These are phyloP conservation scores for Pythium folliculosum DNA, from an alignment of 352 stramenopile species.

Conservation along the genomic window DNA sequence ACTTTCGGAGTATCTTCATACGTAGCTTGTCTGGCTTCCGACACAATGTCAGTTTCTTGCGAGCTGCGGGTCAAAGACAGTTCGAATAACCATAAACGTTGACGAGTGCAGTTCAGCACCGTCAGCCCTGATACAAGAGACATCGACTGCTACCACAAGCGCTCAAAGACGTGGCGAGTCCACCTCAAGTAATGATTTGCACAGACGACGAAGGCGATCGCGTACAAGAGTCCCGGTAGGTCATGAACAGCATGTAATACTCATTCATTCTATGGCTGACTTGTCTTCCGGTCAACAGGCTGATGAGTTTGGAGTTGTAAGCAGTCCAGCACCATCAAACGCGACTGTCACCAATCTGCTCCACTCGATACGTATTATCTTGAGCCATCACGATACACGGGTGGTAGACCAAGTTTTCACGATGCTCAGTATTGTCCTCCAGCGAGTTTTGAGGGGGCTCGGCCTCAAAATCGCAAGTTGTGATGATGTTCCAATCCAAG, in stretches of 20 bases:
- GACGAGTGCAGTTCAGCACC: background rate
- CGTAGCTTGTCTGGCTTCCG: conserved; percentile 10
- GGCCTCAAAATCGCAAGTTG: conserved; percentile 1
- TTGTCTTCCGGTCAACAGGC: no score
- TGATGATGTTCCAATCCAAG: conserved; percentile 18
- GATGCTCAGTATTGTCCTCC: conserved; percentile 36
- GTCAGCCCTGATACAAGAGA: background rate
- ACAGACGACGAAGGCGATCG: background rate
- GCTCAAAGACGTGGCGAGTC: background rate
- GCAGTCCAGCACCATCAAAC: background rate
- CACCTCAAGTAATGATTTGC: background rate
- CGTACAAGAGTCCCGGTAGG: background rate
- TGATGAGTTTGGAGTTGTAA: background rate
- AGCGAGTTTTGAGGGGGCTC: conserved; percentile 30
- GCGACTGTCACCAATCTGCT: conserved; percentile 7
- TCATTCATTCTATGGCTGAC: background rate
- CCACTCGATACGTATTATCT: background rate
- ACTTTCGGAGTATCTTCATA: background rate
- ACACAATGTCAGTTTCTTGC: background rate
- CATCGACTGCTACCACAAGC: background rate
- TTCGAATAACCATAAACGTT: background rate
- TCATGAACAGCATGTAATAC: background rate
- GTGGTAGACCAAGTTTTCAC: conserved; percentile 35
- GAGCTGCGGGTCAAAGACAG: conserved; percentile 1
- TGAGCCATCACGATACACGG: background rate